These are phyloP conservation scores for Immersiella caudata DNA, from an alignment of 495 filamentous ascomycete genomes.

Conservation along the genomic window DNA sequence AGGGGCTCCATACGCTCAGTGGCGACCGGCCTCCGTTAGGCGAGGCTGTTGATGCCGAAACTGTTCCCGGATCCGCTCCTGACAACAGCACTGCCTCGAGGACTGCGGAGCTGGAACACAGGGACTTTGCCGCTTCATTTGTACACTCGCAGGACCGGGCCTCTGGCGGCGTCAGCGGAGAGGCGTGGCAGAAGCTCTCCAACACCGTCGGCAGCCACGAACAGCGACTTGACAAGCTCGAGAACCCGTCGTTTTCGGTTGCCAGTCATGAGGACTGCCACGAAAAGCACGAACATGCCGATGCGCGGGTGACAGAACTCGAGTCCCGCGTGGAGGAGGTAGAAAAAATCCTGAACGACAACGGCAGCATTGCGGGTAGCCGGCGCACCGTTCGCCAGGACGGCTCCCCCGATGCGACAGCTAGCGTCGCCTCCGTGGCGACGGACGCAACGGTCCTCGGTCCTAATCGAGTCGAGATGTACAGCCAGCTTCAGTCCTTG, in stretches of 20 bases:
- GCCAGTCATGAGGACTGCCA: constrained; percentile 60
- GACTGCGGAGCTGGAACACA: neutral
- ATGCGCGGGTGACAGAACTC: constrained; percentile 61
- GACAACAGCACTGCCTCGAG: neutral
- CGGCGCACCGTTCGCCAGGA: constrained; percentile 33
- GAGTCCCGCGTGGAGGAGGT: constrained; percentile 64
- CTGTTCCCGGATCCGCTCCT: neutral
- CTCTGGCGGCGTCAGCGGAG: constrained; percentile 22
- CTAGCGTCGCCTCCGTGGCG: constrained; percentile 49
- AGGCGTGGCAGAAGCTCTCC: constrained; percentile 40
- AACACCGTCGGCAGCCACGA: constrained; percentile 52
- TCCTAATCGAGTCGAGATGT: constrained; percentile 46
- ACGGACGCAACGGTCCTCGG: constrained; percentile 43
- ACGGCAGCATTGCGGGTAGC: constrained; percentile 43
- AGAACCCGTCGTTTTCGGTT: constrained; percentile 62
- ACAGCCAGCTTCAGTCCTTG: constrained; percentile 55
- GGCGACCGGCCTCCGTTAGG: constrained; percentile 38
- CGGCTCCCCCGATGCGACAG: constrained; percentile 35
- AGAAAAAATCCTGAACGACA: constrained; percentile 57
- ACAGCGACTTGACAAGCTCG: constrained; percentile 60
- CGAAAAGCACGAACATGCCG: constrained; percentile 59
- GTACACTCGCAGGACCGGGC: constrained; percentile 19
- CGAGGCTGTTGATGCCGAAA: constrained; percentile 19
- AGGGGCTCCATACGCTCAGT: constrained; percentile 51
- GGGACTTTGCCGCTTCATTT: constrained; percentile 21